Evolutionary conservation across 306 rosid genomes (phyloP).

Genomic region (Inga leiocalycina): DNA sequence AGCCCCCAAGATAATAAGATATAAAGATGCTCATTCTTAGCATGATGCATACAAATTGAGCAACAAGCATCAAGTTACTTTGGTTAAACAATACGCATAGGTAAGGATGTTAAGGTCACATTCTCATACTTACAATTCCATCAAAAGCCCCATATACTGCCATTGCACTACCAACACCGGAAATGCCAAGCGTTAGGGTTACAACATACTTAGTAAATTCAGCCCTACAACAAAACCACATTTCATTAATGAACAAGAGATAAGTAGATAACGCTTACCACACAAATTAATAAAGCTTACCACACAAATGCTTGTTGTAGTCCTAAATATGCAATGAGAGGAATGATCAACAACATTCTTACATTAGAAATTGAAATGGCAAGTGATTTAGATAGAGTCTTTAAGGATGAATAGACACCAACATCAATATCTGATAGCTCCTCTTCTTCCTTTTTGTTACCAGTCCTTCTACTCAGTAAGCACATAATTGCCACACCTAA

Average conservation of each 20-base stretch:
- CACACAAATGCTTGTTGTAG: slow-evolving; percentile 95
- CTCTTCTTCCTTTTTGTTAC: slow-evolving; percentile 36
- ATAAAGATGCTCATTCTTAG: slow-evolving; percentile 6
- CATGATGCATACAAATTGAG: slow-evolving; percentile 18
- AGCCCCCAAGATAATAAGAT: slow-evolving; percentile 15
- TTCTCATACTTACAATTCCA: slow-evolving; percentile 74
- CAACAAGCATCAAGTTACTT: neutral
- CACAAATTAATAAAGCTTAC: slow-evolving; percentile 44
- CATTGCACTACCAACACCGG: slow-evolving; percentile 96
- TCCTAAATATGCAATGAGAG: slow-evolving; percentile 92
- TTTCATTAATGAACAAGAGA: slow-evolving; percentile 21
- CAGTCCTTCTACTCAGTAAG: slow-evolving; percentile 63
- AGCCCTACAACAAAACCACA: slow-evolving; percentile 58
- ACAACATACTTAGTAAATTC: slow-evolving; percentile 77
- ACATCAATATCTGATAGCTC: slow-evolving; percentile 38
- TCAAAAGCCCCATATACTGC: slow-evolving; percentile 91
- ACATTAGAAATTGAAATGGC: slow-evolving; percentile 55
- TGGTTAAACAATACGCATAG: neutral
- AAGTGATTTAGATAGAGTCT: slow-evolving; percentile 59
- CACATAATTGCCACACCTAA: slow-evolving; percentile 76
- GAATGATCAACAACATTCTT: slow-evolving; percentile 81
- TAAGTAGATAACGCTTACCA: neutral
- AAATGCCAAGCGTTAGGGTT: slow-evolving; percentile 81
- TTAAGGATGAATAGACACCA: slow-evolving; percentile 45
- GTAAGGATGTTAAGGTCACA: slow-evolving; percentile 23